Conservation (phyloP, 2,329 filamentous ascomycete genomes). For the Penicillium sp. region DNA sequence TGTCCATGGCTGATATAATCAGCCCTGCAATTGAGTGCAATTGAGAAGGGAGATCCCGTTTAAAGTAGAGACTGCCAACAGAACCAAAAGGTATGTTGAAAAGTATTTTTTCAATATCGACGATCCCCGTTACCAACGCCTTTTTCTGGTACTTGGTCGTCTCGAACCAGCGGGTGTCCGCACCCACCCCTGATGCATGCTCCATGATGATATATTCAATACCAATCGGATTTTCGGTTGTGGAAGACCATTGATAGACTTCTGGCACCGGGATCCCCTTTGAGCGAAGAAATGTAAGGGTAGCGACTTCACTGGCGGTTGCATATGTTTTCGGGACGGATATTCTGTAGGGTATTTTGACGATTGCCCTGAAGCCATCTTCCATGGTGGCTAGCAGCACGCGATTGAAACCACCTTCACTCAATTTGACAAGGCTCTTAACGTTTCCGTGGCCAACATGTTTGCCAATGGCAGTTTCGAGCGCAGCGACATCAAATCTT, state of each 20-base stretch:
- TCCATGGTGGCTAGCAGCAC: slow-evolving; percentile 24
- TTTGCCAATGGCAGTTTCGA: slow-evolving; percentile 7
- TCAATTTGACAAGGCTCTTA: slow-evolving; percentile 12
- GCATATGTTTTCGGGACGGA: slow-evolving; percentile 21
- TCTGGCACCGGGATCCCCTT: slow-evolving; percentile 22
- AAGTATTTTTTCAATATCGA: slow-evolving; percentile 23
- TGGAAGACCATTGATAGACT: slow-evolving; percentile 25
- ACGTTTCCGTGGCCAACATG: slow-evolving; percentile 14
- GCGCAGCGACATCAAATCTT: slow-evolving; percentile 14
- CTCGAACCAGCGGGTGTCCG: slow-evolving; percentile 23
- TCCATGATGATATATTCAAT: slow-evolving; percentile 39
- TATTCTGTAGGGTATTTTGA: slow-evolving; percentile 25
- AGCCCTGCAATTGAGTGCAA: slow-evolving; percentile 13
- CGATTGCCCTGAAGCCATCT: slow-evolving; percentile 22
- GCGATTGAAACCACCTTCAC: slow-evolving; percentile 24
- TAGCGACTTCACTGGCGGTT: slow-evolving; percentile 29
- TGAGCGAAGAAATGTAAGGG: slow-evolving; percentile 22
- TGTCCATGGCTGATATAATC: slow-evolving; percentile 14
- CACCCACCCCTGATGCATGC: slow-evolving; percentile 19
- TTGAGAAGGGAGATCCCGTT: slow-evolving; percentile 12
- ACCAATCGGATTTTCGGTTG: slow-evolving; percentile 25
- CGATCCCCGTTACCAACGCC: slow-evolving; percentile 17
- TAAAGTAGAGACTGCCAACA: slow-evolving; percentile 25
- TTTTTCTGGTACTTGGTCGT: slow-evolving; percentile 19
- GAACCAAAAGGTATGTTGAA: slow-evolving; percentile 20